Evolutionary conservation across 306 rosid species (phyloP), one percentile per base, ranked within the genome.

Genomic region (Cajanus cajan): DNA sequence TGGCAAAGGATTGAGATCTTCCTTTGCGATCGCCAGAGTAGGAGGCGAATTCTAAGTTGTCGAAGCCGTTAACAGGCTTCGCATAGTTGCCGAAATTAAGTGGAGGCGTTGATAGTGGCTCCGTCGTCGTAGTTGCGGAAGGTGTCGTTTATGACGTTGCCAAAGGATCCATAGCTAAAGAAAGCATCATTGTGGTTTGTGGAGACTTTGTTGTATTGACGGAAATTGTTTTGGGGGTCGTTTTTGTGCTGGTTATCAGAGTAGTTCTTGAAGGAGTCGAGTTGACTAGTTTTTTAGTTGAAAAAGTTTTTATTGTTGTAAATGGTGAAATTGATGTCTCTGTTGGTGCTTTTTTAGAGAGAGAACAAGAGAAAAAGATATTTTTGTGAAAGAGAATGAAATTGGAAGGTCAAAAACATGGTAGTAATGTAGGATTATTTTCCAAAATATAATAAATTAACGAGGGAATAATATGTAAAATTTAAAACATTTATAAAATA

Each of bases 211-310:
- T 89, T 89, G 83, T 89, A 89, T 18, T 87, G 86, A 7, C 82
- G 78, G 87, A 89, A 86, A 45, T 84, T 84, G n/a, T 82, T 73
- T 15, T 22, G 5, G 5, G 73, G 73, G 4, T 15, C 28, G 57
- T 68, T 68, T 10, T 22, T 14, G 6, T 40, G 48, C 70, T n/a
- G 39, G 39, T 24, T 67, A 4, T 66, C 36, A 5, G 92, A 89
- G 85, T 89, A 89, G 86, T 86, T 86, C 74, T 82, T 84, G 85
- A 89, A 89, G 71, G 80, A 76, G 85, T 89, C 85, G n/a, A 58
- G 63, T 33, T 85, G 84, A 54, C 72, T 78, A 59, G 86, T 50
- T 11, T 89, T 89, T 73, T 89, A 89, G 28, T 78, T 80, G 57
- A 89, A 86, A 81, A 89, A 89, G 82, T 89, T 89, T 48, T 16